Evolutionary conservation across 2,329 filamentous ascomycete species (phyloP), one percentile per base, ranked within the genome.

Genomic region (Graphilbum fragrans): DNA sequence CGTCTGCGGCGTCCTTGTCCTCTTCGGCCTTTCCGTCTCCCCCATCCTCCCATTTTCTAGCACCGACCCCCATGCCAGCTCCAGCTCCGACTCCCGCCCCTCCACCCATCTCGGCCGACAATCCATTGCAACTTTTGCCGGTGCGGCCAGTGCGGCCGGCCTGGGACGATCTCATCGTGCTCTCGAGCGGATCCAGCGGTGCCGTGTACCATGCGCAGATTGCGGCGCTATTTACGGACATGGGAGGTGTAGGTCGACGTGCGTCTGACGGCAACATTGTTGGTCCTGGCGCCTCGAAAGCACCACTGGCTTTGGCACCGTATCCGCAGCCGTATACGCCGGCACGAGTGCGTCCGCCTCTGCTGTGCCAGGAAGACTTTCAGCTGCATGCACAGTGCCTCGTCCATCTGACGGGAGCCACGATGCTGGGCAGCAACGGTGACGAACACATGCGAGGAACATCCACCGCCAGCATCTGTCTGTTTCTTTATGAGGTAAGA

Each of bases 401-500:
- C 40, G 53, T 68, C 11, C 59, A 63, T 36, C 50, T 69, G 9
- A 56, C 61, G 6, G 52, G 54, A 23, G 47, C 49, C 6, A n/a
- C 20, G 21, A 17, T 38, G 16, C 51, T 55, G 23, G 12, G 7
- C 23, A 7, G 23, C n/a, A 27, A 7, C 36, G 57, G 55, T 32
- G 53, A 47, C 18, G 47, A 50, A 25, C 52, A 47, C 10, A 49
- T 50, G 20, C 52, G 51, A 19, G 52, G 52, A 12, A 37, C 43
- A 2, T 37, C 43, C 10, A 53, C 56, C 18, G 64, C 67, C 34
- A 63, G 61, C 29, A 56, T 70, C 33, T 73, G 66, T 45, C 53
- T 69, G 34, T 73, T 74, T 50, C 53, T 74, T 18, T 76, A 70
- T 49, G 67, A 76, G 60, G 71, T 74, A 51, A 43, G 63, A 14